Evolutionary conservation across 495 filamentous ascomycete species (phyloP).

Genomic region (Podospora bellae-mahoneyi): DNA sequence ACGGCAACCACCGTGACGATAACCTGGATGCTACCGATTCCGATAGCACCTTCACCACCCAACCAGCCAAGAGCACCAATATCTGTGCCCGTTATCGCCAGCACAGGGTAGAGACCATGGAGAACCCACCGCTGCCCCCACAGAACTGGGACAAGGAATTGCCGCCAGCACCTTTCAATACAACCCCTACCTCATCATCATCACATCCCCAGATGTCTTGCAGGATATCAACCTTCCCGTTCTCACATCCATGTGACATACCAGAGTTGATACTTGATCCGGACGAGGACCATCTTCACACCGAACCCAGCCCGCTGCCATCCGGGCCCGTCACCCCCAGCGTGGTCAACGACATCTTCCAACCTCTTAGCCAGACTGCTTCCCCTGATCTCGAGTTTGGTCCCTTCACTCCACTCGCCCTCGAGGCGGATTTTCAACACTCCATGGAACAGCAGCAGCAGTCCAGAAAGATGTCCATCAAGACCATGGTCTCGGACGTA

Average conservation of each 20-base stretch:
- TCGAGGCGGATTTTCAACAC: background rate
- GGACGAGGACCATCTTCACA: constrained; percentile 10
- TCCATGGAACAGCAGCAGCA: background rate
- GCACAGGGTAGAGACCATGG: background rate
- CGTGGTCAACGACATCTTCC: constrained; percentile 18
- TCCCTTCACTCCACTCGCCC: constrained; percentile 1
- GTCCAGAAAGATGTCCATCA: constrained; percentile 11
- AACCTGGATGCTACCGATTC: background rate
- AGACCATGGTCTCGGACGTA: constrained; percentile 2
- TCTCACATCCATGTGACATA: constrained; percentile 19
- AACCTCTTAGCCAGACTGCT: constrained; percentile 9
- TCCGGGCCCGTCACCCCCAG: constrained; percentile 16
- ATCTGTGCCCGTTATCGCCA: background rate
- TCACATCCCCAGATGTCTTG: constrained; percentile 18
- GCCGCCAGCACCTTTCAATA: constrained; percentile 11
- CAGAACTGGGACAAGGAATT: constrained; percentile 6
- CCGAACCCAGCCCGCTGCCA: constrained; percentile 5
- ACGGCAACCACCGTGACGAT: background rate
- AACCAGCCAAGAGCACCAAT: background rate
- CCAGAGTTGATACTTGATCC: constrained; percentile 23
- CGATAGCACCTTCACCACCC: background rate
- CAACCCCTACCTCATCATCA: constrained; percentile 14
- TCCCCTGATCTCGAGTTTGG: constrained; percentile 18
- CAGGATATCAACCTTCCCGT: constrained; percentile 20
- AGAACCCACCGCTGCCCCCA: background rate